Evolutionary conservation across 2,329 filamentous ascomycete species (phyloP).

Genomic region (Diaporthe vaccinii): DNA sequence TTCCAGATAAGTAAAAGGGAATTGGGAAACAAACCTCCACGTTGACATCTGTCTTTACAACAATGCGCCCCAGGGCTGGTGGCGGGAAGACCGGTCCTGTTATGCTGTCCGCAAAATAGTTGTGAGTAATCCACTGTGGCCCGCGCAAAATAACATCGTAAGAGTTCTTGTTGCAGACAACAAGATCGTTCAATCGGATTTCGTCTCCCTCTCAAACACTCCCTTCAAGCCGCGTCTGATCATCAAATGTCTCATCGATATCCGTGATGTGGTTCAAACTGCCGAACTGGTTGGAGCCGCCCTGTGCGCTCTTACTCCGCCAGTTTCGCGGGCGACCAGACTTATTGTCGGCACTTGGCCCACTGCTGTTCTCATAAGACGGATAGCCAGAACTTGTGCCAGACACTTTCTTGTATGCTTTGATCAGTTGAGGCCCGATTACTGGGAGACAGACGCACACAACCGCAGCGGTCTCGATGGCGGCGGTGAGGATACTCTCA

Average conservation of each 20-base stretch:
- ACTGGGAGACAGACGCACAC: slow-evolving; percentile 21
- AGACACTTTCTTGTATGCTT: background rate
- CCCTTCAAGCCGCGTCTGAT: background rate
- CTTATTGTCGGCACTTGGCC: slow-evolving; percentile 5
- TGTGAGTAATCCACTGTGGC: background rate
- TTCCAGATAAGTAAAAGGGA: background rate
- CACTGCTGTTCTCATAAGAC: slow-evolving; percentile 14
- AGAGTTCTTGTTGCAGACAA: background rate
- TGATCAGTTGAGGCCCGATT: slow-evolving; percentile 16
- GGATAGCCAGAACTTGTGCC: background rate
- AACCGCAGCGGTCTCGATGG: slow-evolving; percentile 20
- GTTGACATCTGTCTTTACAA: slow-evolving; percentile 5
- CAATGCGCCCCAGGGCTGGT: background rate
- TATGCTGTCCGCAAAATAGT: background rate
- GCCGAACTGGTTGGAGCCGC: background rate
- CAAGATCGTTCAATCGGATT: background rate
- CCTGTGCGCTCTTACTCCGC: background rate
- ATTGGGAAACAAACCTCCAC: background rate
- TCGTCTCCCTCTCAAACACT: background rate
- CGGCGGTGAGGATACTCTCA: slow-evolving; percentile 16
- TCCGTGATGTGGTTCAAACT: slow-evolving; percentile 10
- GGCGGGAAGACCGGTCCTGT: background rate
- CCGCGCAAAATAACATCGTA: background rate
- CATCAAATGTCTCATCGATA: slow-evolving; percentile 1
- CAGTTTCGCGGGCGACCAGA: slow-evolving; percentile 2